Evolutionary conservation across 352 stramenopile genomes (phyloP).

Genomic region (Phytophthora palmivora): DNA sequence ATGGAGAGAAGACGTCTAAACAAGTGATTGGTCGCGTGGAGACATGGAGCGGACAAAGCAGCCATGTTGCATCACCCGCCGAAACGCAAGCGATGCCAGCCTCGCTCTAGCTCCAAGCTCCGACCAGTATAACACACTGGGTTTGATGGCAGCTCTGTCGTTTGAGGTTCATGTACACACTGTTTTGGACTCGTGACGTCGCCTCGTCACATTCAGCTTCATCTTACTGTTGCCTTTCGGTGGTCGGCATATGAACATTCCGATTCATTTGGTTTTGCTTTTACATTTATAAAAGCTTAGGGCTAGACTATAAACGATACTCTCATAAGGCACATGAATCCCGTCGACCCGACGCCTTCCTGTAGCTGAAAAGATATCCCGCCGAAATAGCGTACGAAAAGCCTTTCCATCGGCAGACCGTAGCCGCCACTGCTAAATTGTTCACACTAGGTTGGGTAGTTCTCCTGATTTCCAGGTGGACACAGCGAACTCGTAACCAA

Average conservation of each 20-base stretch:
- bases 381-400: slow-evolving; percentile 98
- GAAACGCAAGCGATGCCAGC: slow-evolving; percentile 17
- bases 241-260: too few species aligned
- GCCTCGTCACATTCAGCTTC: slow-evolving; percentile 9
- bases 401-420: slow-evolving; percentile 58
- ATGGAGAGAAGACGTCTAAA: not conserved
- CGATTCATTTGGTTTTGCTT: too few species aligned
- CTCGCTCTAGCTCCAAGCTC: too few species aligned
- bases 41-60: slow-evolving; percentile 5
- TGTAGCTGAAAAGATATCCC: slow-evolving; percentile 99
- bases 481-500: too few species aligned
- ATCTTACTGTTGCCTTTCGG: slow-evolving; percentile 15
- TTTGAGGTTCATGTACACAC: too few species aligned
- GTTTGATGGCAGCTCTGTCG: not conserved
- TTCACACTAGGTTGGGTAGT: slow-evolving; percentile 12
- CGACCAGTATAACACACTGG: not conserved
- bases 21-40: slow-evolving; percentile 10
- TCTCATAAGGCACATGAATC: slow-evolving; percentile 40
- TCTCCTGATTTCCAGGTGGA: too few species aligned
- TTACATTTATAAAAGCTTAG: too few species aligned
- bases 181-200: not conserved
- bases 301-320: not conserved
- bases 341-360: slow-evolving; percentile 97
- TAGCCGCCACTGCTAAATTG: slow-evolving; percentile 15
- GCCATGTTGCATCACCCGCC: slow-evolving; percentile 2